A percentile compares a stretch with the other conserved stretches of the same genome.
These are phyloP conservation scores for Fusarium nelsonii DNA, from an alignment of 2,329 filamentous ascomycete genomes.

Conservation along the genomic window DNA sequence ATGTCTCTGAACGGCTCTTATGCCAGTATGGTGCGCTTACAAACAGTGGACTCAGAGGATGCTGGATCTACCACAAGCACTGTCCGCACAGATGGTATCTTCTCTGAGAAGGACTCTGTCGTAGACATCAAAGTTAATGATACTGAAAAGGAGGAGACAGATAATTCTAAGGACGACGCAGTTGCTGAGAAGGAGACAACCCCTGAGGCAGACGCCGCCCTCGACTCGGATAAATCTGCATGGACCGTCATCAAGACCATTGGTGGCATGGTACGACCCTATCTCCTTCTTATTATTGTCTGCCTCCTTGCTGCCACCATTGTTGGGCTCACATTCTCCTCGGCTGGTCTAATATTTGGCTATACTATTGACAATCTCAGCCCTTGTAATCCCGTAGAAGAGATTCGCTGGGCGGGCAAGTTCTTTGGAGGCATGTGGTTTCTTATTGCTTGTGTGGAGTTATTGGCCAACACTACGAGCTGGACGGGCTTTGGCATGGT, in stretches of 20 bases:
- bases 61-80: constrained; percentile 51
- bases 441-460: constrained; percentile 61
- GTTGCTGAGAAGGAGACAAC: constrained; percentile 50
- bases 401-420: constrained; percentile 54
- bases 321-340: constrained; percentile 66
- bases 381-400: constrained; percentile 57
- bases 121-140: constrained; percentile 47
- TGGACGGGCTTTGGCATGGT: constrained; percentile 61
- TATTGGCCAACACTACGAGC: constrained; percentile 68
- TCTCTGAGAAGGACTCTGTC: constrained; percentile 56
- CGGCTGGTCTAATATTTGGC: constrained; percentile 65
- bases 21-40: constrained; percentile 62
- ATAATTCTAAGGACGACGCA: constrained; percentile 52
- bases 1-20: constrained; percentile 65
- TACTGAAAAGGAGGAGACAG: constrained; percentile 56
- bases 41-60: constrained; percentile 54
- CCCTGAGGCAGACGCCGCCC: constrained; percentile 51
- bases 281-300: constrained; percentile 55
- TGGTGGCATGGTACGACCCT: constrained; percentile 54
- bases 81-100: constrained; percentile 58
- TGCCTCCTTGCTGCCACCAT: constrained; percentile 61
- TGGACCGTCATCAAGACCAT: constrained; percentile 56
- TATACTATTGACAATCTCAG: constrained; percentile 60
- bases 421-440: constrained; percentile 71
- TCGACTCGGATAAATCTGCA: constrained; percentile 57